A percentile compares a stretch with the other conserved stretches of the same genome.
Evolutionary conservation across 2,329 filamentous ascomycete genomes (phyloP).

Genomic region (Incumbomyces lentus): DNA sequence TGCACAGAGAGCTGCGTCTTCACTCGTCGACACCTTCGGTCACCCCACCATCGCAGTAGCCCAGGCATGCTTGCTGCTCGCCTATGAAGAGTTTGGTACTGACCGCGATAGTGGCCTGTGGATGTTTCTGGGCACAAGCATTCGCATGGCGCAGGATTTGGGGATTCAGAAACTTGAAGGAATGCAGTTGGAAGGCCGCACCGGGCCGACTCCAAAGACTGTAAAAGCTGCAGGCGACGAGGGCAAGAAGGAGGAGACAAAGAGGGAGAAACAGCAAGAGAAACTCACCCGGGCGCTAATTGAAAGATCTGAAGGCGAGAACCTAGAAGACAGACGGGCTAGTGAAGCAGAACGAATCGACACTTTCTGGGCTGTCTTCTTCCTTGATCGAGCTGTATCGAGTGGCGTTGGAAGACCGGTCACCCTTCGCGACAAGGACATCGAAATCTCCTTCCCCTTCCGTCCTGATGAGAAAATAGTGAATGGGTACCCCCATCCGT

Average conservation of each 20-base stretch:
- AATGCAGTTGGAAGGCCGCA: slow-evolving; percentile 47
- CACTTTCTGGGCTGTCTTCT: slow-evolving; percentile 84
- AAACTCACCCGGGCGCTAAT: slow-evolving; percentile 7
- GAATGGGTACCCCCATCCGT: slow-evolving; percentile 64
- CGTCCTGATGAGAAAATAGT: slow-evolving; percentile 42
- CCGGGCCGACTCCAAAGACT: slow-evolving; percentile 46
- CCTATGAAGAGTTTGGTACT: slow-evolving; percentile 80
- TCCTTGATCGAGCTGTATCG: slow-evolving; percentile 77
- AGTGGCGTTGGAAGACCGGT: slow-evolving; percentile 77
- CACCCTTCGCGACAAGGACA: slow-evolving; percentile 73
- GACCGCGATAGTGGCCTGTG: slow-evolving; percentile 82
- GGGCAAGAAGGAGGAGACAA: slow-evolving; percentile 34
- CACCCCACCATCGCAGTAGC: slow-evolving; percentile 75
- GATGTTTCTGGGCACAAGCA: slow-evolving; percentile 87
- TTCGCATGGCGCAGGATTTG: slow-evolving; percentile 69
- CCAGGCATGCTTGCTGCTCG: slow-evolving; percentile 72
- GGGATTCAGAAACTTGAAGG: slow-evolving; percentile 75
- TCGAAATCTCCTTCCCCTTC: slow-evolving; percentile 62
- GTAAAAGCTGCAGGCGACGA: slow-evolving; percentile 36
- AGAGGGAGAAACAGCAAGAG: slow-evolving; percentile 30
- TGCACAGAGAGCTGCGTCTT: slow-evolving; percentile 71
- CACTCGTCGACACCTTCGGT: slow-evolving; percentile 70
- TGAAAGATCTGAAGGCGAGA: slow-evolving; percentile 21
- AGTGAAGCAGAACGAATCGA: slow-evolving; percentile 74
- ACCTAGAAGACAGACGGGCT: slow-evolving; percentile 30